Conservation (phyloP, 495 filamentous ascomycete species). For the Patellaria atrata region DNA sequence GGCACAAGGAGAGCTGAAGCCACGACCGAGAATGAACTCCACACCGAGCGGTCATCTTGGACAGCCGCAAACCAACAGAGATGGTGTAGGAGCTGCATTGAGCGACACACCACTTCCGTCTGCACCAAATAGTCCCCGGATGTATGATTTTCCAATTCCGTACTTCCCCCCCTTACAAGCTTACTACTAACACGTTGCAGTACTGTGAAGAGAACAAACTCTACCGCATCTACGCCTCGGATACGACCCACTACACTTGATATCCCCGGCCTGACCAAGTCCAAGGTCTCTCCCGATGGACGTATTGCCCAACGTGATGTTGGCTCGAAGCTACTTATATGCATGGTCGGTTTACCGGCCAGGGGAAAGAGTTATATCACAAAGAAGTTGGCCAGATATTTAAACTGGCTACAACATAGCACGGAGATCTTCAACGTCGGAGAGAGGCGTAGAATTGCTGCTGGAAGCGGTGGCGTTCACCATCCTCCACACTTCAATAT, state of each 20-base stretch:
- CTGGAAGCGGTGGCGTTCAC: constrained; percentile 38
- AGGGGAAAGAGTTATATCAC: constrained; percentile 96
- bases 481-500: constrained; percentile 14
- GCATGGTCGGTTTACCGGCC: constrained; percentile 95
- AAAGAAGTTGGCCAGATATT: constrained; percentile 87
- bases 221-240: constrained; percentile 43
- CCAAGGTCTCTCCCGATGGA: constrained; percentile 86
- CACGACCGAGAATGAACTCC: constrained; percentile 8
- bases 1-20: constrained; percentile 7
- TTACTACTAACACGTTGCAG: constrained; percentile 7
- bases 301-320: constrained; percentile 84
- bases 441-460: constrained; percentile 69
- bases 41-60: constrained; percentile 9
- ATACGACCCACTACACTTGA: constrained; percentile 33
- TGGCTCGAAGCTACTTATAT: constrained; percentile 87
- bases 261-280: constrained; percentile 62
- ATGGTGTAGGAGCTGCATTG: constrained; percentile 41
- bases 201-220: constrained; percentile 23
- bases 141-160: constrained; percentile 36
- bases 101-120: constrained; percentile 57
- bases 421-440: constrained; percentile 95
- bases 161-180: constrained; percentile 14
- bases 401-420: constrained; percentile 95
- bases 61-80: constrained; percentile 19
- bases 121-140: constrained; percentile 54